phyloP scores from a whole-genome alignment of 2,329 filamentous ascomycete genomes.

The Albophoma yamanashiensis region DNA sequence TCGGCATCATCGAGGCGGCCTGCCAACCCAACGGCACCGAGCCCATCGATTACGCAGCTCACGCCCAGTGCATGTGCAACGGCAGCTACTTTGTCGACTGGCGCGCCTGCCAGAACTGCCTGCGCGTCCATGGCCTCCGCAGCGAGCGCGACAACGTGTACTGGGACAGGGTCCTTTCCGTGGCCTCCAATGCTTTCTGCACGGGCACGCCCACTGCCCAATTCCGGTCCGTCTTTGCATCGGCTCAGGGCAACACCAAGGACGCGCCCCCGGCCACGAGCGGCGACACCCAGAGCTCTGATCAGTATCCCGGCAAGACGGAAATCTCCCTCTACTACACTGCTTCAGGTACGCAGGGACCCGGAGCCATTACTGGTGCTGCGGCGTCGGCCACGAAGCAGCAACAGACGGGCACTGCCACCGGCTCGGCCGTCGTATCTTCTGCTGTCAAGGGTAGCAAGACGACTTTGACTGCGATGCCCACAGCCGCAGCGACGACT shows the following conservation, averaged over 20 bases:
- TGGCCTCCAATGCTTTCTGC: conserved; percentile 24
- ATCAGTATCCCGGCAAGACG: conserved; percentile 23
- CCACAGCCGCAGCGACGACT: not conserved
- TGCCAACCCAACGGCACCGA: conserved; percentile 18
- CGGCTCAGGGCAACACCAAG: conserved; percentile 7
- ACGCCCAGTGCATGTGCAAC: conserved; percentile 29
- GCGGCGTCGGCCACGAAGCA: conserved; percentile 23
- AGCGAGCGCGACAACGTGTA: conserved; percentile 21
- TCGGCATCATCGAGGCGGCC: conserved; percentile 16
- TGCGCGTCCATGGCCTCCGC: conserved; percentile 27
- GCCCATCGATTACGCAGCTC: conserved; percentile 11
- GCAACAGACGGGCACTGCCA: conserved; percentile 4
- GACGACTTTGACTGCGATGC: not conserved
- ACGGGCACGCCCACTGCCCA: conserved; percentile 24
- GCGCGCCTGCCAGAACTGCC: conserved; percentile 29
- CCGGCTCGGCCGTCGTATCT: conserved; percentile 4
- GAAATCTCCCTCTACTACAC: conserved; percentile 33
- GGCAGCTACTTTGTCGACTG: conserved; percentile 32
- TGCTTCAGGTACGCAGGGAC: conserved; percentile 22
- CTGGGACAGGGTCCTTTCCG: conserved; percentile 22
- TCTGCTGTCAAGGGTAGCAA: not conserved
- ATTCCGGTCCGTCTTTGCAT: conserved; percentile 22
- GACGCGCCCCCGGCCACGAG: conserved; percentile 13
- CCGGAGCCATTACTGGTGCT: conserved; percentile 29
- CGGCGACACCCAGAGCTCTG: conserved; percentile 18